Conservation (phyloP, 2,329 filamentous ascomycete species). For the Trematosphaeria pertusa region DNA sequence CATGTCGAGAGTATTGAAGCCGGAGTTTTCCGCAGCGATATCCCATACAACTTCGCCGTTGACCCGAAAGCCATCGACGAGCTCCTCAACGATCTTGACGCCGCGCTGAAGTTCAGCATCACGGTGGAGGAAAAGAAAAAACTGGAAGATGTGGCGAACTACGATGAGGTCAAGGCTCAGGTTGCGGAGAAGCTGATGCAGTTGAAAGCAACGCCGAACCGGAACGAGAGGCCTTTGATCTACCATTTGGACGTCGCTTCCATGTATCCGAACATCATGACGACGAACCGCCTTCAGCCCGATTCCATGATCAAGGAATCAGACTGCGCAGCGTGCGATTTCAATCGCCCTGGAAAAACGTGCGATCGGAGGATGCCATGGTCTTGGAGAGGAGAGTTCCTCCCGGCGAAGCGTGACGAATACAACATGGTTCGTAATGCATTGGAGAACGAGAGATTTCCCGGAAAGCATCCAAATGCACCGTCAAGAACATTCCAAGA, state of each 20-base stretch:
- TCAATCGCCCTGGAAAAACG: conserved; percentile 96
- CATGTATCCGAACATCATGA: conserved; percentile 99
- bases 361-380: conserved; percentile 94
- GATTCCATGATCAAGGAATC: conserved; percentile 99
- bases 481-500: conserved; percentile 81
- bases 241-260: conserved; percentile 98
- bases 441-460: conserved; percentile 90
- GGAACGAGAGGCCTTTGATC: conserved; percentile 85
- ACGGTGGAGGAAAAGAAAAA: conserved; percentile 61
- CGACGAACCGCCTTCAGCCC: conserved; percentile 93
- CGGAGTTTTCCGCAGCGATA: conserved; percentile 94
- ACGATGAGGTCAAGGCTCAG: conserved; percentile 74
- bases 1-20: conserved; percentile 99
- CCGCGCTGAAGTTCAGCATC: conserved; percentile 82
- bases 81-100: conserved; percentile 82
- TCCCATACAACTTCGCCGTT: conserved; percentile 92
- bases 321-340: conserved; percentile 96
- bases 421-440: conserved; percentile 99
- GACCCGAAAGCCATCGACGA: conserved; percentile 90
- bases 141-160: conserved; percentile 59
- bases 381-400: conserved; percentile 97
- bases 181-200: conserved; percentile 74
- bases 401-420: conserved; percentile 94
- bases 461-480: conserved; percentile 75
- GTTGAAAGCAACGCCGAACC: conserved; percentile 82